These are phyloP conservation scores for Lachnellula arida DNA, from an alignment of 2,329 filamentous ascomycete genomes.

Conservation along the genomic window DNA sequence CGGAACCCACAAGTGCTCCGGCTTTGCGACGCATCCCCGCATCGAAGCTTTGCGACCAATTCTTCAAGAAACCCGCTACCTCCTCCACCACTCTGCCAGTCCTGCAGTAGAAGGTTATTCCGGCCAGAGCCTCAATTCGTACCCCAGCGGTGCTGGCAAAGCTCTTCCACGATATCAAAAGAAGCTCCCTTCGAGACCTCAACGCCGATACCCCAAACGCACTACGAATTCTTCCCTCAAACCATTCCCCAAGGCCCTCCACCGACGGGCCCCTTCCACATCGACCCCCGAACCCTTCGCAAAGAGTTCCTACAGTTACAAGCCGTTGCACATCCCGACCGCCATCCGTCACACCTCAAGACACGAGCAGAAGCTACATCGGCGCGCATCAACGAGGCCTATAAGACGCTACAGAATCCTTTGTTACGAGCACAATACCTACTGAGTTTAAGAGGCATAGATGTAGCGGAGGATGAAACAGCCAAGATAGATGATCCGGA, in stretches of 20 bases:
- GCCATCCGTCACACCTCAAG: conserved; percentile 46
- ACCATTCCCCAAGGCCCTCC: conserved; percentile 76
- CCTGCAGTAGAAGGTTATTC: conserved; percentile 3
- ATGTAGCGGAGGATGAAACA: conserved; percentile 75
- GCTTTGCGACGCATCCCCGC: conserved; percentile 4
- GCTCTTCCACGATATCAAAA: not conserved
- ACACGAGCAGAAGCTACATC: conserved; percentile 69
- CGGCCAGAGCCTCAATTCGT: not conserved
- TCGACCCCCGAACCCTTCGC: conserved; percentile 66
- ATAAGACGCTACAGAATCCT: conserved; percentile 75
- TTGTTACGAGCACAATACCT: conserved; percentile 85
- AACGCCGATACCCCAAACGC: conserved; percentile 41
- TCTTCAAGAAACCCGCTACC: not conserved
- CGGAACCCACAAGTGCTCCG: conserved; percentile 4
- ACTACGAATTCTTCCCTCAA: conserved; percentile 85
- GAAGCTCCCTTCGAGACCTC: conserved; percentile 1
- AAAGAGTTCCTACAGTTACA: conserved; percentile 86
- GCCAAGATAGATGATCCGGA: conserved; percentile 62
- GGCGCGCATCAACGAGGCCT: conserved; percentile 84
- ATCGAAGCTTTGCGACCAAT: conserved; percentile 8
- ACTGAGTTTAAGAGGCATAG: conserved; percentile 64
- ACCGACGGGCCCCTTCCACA: conserved; percentile 67
- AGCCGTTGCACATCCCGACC: conserved; percentile 68
- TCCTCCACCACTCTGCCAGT: conserved; percentile 5
- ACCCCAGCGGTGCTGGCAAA: conserved; percentile 3